A percentile compares a stretch with the other conserved stretches of the same genome.
Conservation (phyloP, 805 yeast species). For the Metschnikowia drakensbergensis region DNA sequence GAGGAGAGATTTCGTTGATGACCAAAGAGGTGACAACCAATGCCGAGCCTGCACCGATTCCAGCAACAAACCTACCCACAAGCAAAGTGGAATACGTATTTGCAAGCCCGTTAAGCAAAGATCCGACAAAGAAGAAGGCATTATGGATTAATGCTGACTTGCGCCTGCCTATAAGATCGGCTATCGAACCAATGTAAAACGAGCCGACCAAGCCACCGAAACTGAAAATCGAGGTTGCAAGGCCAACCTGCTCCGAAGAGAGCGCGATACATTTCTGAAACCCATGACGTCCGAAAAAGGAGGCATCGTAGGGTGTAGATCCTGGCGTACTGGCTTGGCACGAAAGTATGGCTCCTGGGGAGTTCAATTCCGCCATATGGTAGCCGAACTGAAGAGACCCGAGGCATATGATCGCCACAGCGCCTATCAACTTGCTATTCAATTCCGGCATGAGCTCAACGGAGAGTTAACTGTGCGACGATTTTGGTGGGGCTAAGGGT, state of each 20-base stretch:
- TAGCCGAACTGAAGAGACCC: conserved; percentile 89
- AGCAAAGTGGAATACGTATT: conserved; percentile 42
- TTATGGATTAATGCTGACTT: conserved; percentile 50
- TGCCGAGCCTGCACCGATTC: conserved; percentile 83
- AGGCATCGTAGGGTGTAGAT: conserved; percentile 26
- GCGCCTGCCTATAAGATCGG: conserved; percentile 65
- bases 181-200: conserved; percentile 57
- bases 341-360: conserved; percentile 71
- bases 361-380: conserved; percentile 92
- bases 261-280: conserved; percentile 54
- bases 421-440: conserved; percentile 34
- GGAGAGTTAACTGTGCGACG: too few species aligned
- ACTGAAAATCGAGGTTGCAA: conserved; percentile 73
- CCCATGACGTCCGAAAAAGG: conserved; percentile 41
- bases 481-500: too few species aligned
- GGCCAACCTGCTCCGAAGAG: conserved; percentile 57
- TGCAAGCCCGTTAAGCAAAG: conserved; percentile 54
- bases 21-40: conserved; percentile 82
- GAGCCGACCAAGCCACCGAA: conserved; percentile 84
- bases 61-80: conserved; percentile 73
- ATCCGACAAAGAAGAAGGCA: conserved; percentile 54
- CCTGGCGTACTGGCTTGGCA: conserved; percentile 44
- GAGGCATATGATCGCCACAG: conserved; percentile 60
- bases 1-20: conserved; percentile 77
- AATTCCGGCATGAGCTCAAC: conserved; percentile 1